Evolutionary conservation across 768 basidiomycete species (phyloP), one percentile per base, ranked within the genome.

Genomic region (Lactarius pseudohatsudake): DNA sequence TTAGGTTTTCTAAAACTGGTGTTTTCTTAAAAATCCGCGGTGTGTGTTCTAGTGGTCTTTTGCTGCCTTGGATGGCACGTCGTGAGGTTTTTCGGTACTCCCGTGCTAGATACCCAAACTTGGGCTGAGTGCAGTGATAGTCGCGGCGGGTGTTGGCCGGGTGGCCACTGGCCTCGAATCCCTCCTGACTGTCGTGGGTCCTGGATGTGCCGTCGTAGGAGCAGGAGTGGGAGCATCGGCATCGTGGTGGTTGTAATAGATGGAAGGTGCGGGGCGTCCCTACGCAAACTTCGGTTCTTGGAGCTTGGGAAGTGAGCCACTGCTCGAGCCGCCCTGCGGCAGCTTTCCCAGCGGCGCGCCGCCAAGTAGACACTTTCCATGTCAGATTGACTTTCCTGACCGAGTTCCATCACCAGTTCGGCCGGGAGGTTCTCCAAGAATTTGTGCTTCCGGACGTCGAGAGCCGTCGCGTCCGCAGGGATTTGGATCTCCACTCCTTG

Each of bases 301-400:
- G 16, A 11, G 54, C 26, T 26, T 26, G 26, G 9, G 54, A 32
- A 30, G 55, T 32, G 55, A 2, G 15, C 32, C 13, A 32, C 6
- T 16, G 13, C 10, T n/a, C 18, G 28, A 56, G 16, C 18, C 26
- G 6, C 54, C 55, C 32, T 56, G 18, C 8, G 3, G n/a, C 9
- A 22, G n/a, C 16, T 34, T 34, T 56, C 55, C 55, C 28, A 34
- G 3, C 10, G 47, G 47, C 47, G 47, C n/a, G 55, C 55, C 16
- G 55, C 55, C 32, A 13, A 32, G 55, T 56, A 56, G 16, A 56
- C 30, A 30, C 55, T 34, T 18, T 15, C 55, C 55, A 56, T 56
- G 30, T 32, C 55, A 2, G 55, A 20, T 18, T 56, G 28, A 30
- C 55, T 10, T 4, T 56, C n/a, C 55, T 9, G 55, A 34, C 10